These are phyloP conservation scores for Lyophyllum semitale DNA, from an alignment of 768 basidiomycete species.

Conservation along the genomic window DNA sequence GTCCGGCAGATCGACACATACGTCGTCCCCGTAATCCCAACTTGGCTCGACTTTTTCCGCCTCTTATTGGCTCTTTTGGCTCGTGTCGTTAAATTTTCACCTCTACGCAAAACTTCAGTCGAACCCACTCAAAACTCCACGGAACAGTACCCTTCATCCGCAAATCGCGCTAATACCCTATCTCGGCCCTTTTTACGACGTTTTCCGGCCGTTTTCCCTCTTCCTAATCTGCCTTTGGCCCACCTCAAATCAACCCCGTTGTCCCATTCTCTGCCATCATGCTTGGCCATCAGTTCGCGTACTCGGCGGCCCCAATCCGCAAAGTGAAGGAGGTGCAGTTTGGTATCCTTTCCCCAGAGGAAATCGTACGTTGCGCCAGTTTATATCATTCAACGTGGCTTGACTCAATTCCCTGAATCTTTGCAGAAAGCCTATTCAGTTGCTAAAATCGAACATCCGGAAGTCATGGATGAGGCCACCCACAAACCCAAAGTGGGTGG, in stretches of 20 bases:
- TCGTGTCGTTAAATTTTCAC: constrained; percentile 28
- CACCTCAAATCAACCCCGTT: constrained; percentile 10
- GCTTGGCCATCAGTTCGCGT: constrained; percentile 90
- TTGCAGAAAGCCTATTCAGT: constrained; percentile 96
- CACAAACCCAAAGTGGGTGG: constrained; percentile 91
- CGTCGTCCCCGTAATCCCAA: constrained; percentile 19
- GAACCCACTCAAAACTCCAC: constrained; percentile 27
- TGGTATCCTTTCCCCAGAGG: constrained; percentile 97
- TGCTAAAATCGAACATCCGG: constrained; percentile 97
- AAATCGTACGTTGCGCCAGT: constrained; percentile 72
- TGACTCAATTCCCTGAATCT: constrained; percentile 19
- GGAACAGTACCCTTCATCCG: constrained; percentile 21
- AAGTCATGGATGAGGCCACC: constrained; percentile 95
- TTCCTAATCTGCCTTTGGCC: constrained; percentile 14
- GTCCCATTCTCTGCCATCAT: constrained; percentile 42
- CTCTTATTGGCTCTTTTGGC: constrained; percentile 28
- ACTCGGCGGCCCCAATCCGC: constrained; percentile 91
- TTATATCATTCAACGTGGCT: constrained; percentile 7
- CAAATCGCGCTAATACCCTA: constrained; percentile 27
- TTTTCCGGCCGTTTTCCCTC: constrained; percentile 19
- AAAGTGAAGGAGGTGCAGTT: constrained; percentile 98
- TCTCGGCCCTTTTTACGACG: constrained; percentile 28
- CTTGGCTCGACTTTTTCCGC: constrained; percentile 26
- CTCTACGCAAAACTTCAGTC: constrained; percentile 29
- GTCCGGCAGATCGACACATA: constrained; percentile 17